Percentiles rank a stretch among this genome's conserved stretches.
Evolutionary conservation across 352 stramenopile species (phyloP).

Genomic region (Pythium brachiatum): DNA sequence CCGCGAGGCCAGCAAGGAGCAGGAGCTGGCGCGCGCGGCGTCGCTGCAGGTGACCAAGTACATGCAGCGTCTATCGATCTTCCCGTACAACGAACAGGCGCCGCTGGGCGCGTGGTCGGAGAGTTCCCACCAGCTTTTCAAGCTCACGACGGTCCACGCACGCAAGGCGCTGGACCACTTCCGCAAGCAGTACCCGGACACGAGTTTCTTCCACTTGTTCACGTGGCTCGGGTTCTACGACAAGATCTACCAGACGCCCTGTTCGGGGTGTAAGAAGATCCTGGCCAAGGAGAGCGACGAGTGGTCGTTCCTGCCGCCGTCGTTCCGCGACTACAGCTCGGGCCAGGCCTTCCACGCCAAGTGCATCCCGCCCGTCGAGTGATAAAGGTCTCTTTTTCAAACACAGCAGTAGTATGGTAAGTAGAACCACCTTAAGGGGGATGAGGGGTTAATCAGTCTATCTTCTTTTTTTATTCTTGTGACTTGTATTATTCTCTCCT

Average conservation of each 20-base stretch:
- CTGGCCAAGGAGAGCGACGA: constrained; percentile 79
- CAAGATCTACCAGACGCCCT: constrained; percentile 88
- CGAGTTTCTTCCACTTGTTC: constrained; percentile 86
- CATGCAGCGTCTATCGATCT: constrained; percentile 77
- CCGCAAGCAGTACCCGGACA: constrained; percentile 81
- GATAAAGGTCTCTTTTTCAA: not conserved
- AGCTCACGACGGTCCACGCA: constrained; percentile 68
- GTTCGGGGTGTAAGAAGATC: constrained; percentile 84
- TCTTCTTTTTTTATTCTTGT: not conserved
- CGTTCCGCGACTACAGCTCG: constrained; percentile 83
- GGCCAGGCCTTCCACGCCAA: constrained; percentile 82
- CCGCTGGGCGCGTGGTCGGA: constrained; percentile 79
- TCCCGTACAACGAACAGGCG: constrained; percentile 78
- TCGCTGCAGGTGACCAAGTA: constrained; percentile 84
- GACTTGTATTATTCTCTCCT: not conserved
- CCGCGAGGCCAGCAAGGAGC: constrained; percentile 77
- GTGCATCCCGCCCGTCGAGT: constrained; percentile 62
- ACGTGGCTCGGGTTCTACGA: constrained; percentile 86
- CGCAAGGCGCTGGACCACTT: constrained; percentile 82
- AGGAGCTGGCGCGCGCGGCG: constrained; percentile 70
- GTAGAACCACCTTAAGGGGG: too few relatives aligned
- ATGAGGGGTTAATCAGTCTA: too few relatives aligned
- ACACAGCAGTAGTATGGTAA: constrained; percentile 1
- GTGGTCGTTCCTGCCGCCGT: constrained; percentile 76
- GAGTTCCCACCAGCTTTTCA: constrained; percentile 78